phyloP scores from a whole-genome alignment of 2,329 filamentous ascomycete genomes.

The Ascochyta lentis region DNA sequence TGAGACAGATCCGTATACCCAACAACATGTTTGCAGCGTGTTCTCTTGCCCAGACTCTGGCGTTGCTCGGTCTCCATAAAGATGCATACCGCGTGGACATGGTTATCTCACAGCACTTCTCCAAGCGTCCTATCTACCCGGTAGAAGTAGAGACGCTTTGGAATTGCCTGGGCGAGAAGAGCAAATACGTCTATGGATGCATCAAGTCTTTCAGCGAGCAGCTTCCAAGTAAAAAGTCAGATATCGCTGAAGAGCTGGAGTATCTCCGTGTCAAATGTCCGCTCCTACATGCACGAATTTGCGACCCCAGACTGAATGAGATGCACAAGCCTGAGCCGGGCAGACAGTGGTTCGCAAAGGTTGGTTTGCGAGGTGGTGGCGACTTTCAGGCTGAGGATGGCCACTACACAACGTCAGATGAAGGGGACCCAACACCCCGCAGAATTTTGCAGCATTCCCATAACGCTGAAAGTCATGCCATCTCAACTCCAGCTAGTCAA shows the following conservation, averaged over 20 bases:
- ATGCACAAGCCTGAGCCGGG: neutral
- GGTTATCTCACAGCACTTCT: constrained; percentile 20
- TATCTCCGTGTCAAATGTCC: neutral
- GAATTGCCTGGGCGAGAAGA: constrained; percentile 26
- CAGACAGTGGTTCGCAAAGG: constrained; percentile 1
- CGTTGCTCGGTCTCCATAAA: constrained; percentile 24
- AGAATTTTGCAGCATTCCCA: neutral
- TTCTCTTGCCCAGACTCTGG: constrained; percentile 28
- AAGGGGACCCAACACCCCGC: neutral
- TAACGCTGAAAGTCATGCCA: neutral
- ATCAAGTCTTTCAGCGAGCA: constrained; percentile 20
- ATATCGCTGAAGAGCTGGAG: neutral
- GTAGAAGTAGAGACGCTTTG: constrained; percentile 29
- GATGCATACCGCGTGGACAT: constrained; percentile 29
- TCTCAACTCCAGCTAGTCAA: neutral
- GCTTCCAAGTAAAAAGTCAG: neutral
- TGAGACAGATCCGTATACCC: constrained; percentile 25
- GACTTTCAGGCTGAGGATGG: neutral
- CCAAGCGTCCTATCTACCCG: constrained; percentile 21
- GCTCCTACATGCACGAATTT: neutral
- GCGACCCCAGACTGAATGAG: constrained; percentile 19
- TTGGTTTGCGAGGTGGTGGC: neutral
- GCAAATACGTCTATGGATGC: constrained; percentile 28
- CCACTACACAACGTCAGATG: neutral
- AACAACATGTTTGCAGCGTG: constrained; percentile 29